These are phyloP conservation scores for Podospora conica DNA, from an alignment of 495 filamentous ascomycete species.

Conservation along the genomic window DNA sequence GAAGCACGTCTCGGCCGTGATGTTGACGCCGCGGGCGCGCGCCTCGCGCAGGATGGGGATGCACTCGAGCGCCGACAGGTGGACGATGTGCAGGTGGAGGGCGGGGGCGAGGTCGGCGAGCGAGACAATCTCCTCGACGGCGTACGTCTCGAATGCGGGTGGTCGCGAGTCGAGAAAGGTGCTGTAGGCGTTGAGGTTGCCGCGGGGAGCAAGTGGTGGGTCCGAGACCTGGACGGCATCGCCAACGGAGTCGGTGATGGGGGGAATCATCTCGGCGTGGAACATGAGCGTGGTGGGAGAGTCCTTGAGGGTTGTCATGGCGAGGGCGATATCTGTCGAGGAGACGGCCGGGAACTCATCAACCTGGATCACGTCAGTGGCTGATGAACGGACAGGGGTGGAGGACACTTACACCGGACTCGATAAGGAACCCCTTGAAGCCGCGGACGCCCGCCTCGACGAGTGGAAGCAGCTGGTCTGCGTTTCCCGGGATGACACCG, in stretches of 20 bases:
- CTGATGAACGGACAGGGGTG: not conserved
- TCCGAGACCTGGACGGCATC: slow-evolving; percentile 67
- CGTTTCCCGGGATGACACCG: slow-evolving; percentile 88
- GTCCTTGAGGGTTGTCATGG: slow-evolving; percentile 71
- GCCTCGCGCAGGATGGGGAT: slow-evolving; percentile 82
- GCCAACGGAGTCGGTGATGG: slow-evolving; percentile 72
- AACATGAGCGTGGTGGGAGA: slow-evolving; percentile 89
- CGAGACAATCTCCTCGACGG: slow-evolving; percentile 78
- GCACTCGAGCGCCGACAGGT: slow-evolving; percentile 87
- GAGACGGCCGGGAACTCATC: slow-evolving; percentile 93
- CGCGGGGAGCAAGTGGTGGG: slow-evolving; percentile 66
- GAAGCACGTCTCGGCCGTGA: slow-evolving; percentile 97
- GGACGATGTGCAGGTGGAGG: slow-evolving; percentile 88
- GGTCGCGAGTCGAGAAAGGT: slow-evolving; percentile 93
- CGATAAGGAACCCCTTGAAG: slow-evolving; percentile 97
- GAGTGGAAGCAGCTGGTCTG: slow-evolving; percentile 68
- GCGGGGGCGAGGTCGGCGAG: slow-evolving; percentile 74
- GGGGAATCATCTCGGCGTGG: slow-evolving; percentile 96
- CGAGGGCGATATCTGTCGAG: slow-evolving; percentile 66
- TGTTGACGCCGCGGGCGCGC: slow-evolving; percentile 69
- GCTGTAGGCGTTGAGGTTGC: slow-evolving; percentile 71
- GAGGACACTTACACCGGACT: slow-evolving; percentile 71
- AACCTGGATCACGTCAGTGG: slow-evolving; percentile 50
- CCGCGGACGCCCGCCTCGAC: slow-evolving; percentile 82
- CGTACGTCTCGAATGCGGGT: slow-evolving; percentile 83